Evolutionary conservation across 352 stramenopile species (phyloP).

Genomic region (Globisporangium spiculum): DNA sequence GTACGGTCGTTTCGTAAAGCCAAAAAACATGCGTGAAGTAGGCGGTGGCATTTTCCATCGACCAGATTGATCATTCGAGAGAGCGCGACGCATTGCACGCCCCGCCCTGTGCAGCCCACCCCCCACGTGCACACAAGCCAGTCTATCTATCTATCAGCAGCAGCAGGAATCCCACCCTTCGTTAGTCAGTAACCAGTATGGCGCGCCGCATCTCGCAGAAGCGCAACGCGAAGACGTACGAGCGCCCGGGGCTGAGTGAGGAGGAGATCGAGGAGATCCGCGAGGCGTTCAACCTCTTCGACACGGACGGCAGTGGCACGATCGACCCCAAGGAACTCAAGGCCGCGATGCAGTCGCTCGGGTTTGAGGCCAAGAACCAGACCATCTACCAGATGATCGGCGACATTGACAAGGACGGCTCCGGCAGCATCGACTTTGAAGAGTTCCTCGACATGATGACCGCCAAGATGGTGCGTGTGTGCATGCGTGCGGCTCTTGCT

Average conservation of each 20-base stretch:
- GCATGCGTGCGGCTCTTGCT: no score
- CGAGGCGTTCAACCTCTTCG: constrained; percentile 97
- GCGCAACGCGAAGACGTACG: constrained; percentile 90
- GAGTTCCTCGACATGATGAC: constrained; percentile 98
- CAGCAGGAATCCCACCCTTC: neutral
- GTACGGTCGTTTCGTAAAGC: neutral
- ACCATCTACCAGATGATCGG: constrained; percentile 98
- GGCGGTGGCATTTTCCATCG: neutral
- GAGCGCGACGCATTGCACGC: neutral
- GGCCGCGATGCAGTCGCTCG: constrained; percentile 94
- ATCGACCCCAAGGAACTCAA: constrained; percentile 98
- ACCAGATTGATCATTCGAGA: neutral
- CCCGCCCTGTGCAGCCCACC: neutral
- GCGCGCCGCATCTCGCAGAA: constrained; percentile 75
- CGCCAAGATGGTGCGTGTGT: constrained; percentile 84
- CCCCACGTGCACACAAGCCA: neutral
- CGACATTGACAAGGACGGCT: constrained; percentile 96
- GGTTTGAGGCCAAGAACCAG: constrained; percentile 97
- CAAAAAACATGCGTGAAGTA: neutral
- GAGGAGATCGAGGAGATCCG: constrained; percentile 96
- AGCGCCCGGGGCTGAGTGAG: constrained; percentile 86
- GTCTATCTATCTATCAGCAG: neutral
- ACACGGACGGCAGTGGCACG: constrained; percentile 95
- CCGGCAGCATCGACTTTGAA: constrained; percentile 95
- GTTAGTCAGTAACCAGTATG: constrained; percentile 26